Base-by-base conservation (phyloP, 148 eudicot genomes). In the Agrostemma githago region DNA sequence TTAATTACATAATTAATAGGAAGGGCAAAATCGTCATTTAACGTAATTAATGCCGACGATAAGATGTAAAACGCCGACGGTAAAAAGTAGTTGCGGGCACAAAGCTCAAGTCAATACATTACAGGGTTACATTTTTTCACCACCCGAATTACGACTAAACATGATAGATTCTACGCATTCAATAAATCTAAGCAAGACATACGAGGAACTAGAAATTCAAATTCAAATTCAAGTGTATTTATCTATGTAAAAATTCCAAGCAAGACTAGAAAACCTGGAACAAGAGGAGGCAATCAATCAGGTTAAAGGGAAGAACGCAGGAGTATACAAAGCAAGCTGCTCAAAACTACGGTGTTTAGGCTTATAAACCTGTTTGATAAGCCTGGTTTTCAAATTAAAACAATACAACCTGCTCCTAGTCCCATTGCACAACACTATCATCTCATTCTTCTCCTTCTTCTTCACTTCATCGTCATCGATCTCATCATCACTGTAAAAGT, bases 261-360 rank as follows among this genome's bases (percentile, higher is more conserved):
- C 1, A 21, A 9, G 8, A 26, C 34, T 26, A 26, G 34, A 26
- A 60, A 21, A 51, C 56, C 56, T 51, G 3, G 14, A 51, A 51
- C 0, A 48, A 8, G 12, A 48, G 56, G 4, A 51, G 56, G 10
- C 14, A 51, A 51, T 51, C 56, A 51, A 51, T 51, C 56, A 51
- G 0, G 68, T 71, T 46, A 80, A 78, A 21, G 83, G 83, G 57
- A 76, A 80, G 54, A 76, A 64, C 10, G 79, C 83, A 46, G 83
- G 83, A 66, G 72, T 76, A 72, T 80, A 80, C 63, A 80, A 61
- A 2, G 64, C 70, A 7, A 76, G 72, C 34, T 46, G 63, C 61
- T 80, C 79, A 15, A 34, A 71, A 11, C 73, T 76, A 2, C 83
- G 60, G 40, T 76, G 65, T 66, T 80, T 76, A 8, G 73, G 62